Evolutionary conservation across 345 rosid species (phyloP), one percentile per base, ranked within the genome.

Genomic region (Erysimum cheiranthoides): DNA sequence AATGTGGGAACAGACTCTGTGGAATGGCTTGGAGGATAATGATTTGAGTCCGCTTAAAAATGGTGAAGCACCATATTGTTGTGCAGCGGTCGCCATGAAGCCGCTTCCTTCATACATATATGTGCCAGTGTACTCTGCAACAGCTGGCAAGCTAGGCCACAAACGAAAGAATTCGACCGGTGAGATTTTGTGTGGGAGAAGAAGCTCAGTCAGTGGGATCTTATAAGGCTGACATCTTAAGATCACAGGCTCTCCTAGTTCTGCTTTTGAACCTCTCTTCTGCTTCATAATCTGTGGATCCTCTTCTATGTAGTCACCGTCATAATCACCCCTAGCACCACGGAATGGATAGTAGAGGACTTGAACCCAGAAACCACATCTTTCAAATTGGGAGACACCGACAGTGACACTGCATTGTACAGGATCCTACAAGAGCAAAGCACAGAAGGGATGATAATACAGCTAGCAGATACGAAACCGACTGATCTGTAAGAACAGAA

Each of bases 1-100:
- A 61, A 92, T 83, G 81, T 94, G 97, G 21, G 96, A 94, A 77
- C 99, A 92, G 73, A 94, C 95, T 75, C 81, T 82, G 81, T 94
- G 98, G 82, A 94, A 92, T 57, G 96, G 96, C 84, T 92, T 94
- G 77, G 97, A 89, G 27, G 93, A 83, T 85, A 92, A 83, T 43
- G 93, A 89, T 79, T 94, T 92, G 61, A 92, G 84, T 76, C 98
- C 98, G 70, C 92, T 88, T 64, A 94, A 80, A 85, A 88, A 92
- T 40, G 99, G 99, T 76, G 99, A 92, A 71, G 97, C 84, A 1
- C 97, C 97, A 71, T 92, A 92, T 73, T 95, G 97, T 75, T 92
- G 99, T 28, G 99, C 99, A 66, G 99, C 99, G 42, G 97, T 95
- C 35, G 99, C 99, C 84, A 82, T 89, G 89, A 95, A 90, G 76